A percentile compares a stretch with the other conserved stretches of the same genome.
phyloP scores from a whole-genome alignment of 169 alveolate species.

The Pseudocohnilembus persalinus region DNA sequence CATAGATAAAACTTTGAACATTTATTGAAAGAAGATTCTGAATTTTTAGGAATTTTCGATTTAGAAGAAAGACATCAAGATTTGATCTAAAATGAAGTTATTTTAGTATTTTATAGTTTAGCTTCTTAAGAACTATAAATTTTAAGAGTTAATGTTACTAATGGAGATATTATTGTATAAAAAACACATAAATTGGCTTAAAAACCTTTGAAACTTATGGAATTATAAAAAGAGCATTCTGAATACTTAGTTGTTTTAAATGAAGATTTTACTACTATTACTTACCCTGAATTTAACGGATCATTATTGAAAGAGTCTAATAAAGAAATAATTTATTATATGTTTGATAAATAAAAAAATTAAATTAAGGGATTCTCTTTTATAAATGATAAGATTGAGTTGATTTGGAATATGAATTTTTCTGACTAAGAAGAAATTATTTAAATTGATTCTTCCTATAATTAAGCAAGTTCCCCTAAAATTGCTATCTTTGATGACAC shows the following conservation, averaged over 20 bases:
- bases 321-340: too few relatives aligned
- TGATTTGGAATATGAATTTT: neutral
- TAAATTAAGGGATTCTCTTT: neutral
- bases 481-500: constrained; percentile 18
- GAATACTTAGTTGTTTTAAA: neutral
- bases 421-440: neutral
- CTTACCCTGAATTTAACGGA: neutral
- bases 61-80: neutral
- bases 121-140: too few relatives aligned
- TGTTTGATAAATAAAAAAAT: too few relatives aligned
- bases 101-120: neutral
- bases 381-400: neutral
- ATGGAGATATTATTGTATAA: neutral
- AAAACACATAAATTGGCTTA: neutral
- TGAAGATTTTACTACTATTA: too few relatives aligned
- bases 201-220: neutral
- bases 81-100: neutral
- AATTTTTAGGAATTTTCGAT: neutral
- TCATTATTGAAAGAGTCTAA: neutral
- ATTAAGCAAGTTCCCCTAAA: constrained; percentile 1
- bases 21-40: too few relatives aligned
- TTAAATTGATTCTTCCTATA: constrained; percentile 5
- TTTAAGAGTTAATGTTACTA: neutral
- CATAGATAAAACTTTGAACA: too few relatives aligned
- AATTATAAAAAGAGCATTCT: neutral